Evolutionary conservation across 352 stramenopile species (phyloP).

Genomic region (Plasmopara halstedii): DNA sequence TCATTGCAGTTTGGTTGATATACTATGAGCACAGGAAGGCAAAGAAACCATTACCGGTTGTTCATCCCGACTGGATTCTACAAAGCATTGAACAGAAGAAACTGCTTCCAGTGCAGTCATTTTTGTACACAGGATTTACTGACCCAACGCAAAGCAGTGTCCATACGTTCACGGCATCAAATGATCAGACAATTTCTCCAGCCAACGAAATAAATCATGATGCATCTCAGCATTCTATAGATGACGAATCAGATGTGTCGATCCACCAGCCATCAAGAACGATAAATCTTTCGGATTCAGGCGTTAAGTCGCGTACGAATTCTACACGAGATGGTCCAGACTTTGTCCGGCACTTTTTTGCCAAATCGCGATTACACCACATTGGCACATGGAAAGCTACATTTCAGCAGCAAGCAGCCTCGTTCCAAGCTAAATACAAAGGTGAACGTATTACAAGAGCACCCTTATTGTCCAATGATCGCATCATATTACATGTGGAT

Average conservation of each 20-base stretch:
- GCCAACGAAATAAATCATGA: neutral
- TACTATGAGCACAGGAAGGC: conserved; percentile 32
- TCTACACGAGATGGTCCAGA: conserved; percentile 62
- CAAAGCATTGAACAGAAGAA: conserved; percentile 73
- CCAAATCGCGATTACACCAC: conserved; percentile 79
- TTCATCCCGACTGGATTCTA: conserved; percentile 89
- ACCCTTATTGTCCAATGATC: conserved; percentile 27
- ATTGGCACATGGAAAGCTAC: conserved; percentile 74
- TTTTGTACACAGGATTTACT: conserved; percentile 79
- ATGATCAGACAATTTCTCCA: neutral
- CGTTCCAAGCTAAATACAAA: conserved; percentile 62
- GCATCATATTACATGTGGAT: conserved; percentile 93
- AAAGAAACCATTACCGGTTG: conserved; percentile 59
- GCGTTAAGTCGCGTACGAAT: conserved; percentile 27
- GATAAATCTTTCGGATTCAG: neutral
- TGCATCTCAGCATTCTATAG: conserved; percentile 2
- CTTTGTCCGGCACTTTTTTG: conserved; percentile 78
- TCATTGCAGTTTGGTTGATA: neutral
- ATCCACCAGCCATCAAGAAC: neutral
- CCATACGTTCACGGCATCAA: conserved; percentile 5
- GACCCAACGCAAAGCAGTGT: conserved; percentile 61
- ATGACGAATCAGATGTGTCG: conserved; percentile 1
- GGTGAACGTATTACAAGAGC: conserved; percentile 30
- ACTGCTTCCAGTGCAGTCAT: conserved; percentile 68
- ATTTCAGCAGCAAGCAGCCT: conserved; percentile 56